Percentiles rank a stretch among this genome's conserved stretches.
phyloP scores from a whole-genome alignment of 2,329 filamentous ascomycete species.

The Dothistroma pini region DNA sequence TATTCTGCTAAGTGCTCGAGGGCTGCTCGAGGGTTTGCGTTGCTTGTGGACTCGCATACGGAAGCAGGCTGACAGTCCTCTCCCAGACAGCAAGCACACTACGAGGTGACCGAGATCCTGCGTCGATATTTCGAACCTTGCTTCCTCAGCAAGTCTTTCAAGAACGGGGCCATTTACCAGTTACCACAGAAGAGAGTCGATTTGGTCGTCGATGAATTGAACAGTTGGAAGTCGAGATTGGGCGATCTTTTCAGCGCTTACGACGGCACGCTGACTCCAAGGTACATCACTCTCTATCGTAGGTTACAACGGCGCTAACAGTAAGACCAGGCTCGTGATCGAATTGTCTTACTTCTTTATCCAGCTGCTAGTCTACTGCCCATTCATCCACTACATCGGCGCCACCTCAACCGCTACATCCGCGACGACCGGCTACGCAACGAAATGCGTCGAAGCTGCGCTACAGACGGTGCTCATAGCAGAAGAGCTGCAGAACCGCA shows the following conservation, averaged over 20 bases:
- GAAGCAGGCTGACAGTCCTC: background rate
- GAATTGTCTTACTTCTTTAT: background rate
- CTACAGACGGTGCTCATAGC: background rate
- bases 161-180: background rate
- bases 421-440: background rate
- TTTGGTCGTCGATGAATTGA: background rate
- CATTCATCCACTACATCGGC: background rate
- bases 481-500: background rate
- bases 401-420: background rate
- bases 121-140: background rate
- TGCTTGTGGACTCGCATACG: background rate
- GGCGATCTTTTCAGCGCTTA: background rate
- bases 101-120: background rate
- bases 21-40: background rate
- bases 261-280: background rate
- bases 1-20: background rate
- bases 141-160: background rate
- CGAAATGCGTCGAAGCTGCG: background rate
- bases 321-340: background rate
- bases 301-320: background rate
- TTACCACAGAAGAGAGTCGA: background rate
- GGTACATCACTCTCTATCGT: background rate
- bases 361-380: background rate
- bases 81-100: background rate
- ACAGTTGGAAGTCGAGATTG: background rate